Evolutionary conservation across 805 yeast genomes (phyloP).

Genomic region (Jamesozyma lodderae): DNA sequence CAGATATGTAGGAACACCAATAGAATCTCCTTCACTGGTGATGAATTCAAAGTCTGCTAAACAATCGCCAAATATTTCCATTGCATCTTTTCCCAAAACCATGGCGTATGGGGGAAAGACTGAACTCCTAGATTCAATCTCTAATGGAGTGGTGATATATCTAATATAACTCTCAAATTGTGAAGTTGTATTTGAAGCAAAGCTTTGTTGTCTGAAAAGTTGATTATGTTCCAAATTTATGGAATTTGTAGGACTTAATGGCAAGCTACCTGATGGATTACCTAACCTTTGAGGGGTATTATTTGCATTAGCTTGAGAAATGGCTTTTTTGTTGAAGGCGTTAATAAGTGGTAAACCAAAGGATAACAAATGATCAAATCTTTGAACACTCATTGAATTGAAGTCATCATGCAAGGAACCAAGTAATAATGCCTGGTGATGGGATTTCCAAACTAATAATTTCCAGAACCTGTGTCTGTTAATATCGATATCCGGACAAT

Average conservation of each 20-base stretch:
- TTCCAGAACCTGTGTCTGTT: conserved; percentile 58
- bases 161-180: conserved; percentile 62
- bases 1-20: conserved; percentile 51
- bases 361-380: conserved; percentile 37
- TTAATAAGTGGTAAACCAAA: conserved; percentile 50
- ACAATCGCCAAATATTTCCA: conserved; percentile 54
- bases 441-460: conserved; percentile 68
- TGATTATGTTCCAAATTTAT: background rate
- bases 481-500: conserved; percentile 42
- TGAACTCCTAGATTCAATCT: conserved; percentile 55
- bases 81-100: conserved; percentile 66
- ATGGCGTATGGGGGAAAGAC: conserved; percentile 72
- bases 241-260: background rate
- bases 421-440: conserved; percentile 56
- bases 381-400: conserved; percentile 34
- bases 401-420: conserved; percentile 35
- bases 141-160: conserved; percentile 64
- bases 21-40: conserved; percentile 59
- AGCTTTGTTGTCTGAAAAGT: conserved; percentile 7
- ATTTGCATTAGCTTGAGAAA: background rate
- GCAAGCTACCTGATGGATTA: background rate
- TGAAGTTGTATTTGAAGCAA: conserved; percentile 15
- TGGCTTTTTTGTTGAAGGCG: conserved; percentile 20
- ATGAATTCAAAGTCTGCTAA: conserved; percentile 66
- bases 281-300: no score